A percentile compares a stretch with the other conserved stretches of the same genome.
These are phyloP conservation scores for Aurifilum marmelostoma DNA, from an alignment of 2,329 filamentous ascomycete species.

Conservation along the genomic window DNA sequence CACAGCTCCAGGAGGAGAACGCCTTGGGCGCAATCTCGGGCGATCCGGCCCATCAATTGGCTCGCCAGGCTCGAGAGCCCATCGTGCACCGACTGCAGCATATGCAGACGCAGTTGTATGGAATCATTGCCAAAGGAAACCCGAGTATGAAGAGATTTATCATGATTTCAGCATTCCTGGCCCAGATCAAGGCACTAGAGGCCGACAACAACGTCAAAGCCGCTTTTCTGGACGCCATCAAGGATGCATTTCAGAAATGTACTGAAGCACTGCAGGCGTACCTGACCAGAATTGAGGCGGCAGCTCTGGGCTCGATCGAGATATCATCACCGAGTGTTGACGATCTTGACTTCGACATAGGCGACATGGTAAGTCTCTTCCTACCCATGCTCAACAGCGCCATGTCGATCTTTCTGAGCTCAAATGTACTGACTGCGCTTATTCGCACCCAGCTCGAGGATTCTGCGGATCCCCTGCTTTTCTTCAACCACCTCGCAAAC, in stretches of 20 bases:
- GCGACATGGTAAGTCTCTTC: conserved; percentile 9
- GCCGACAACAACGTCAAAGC: background rate
- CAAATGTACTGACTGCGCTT: background rate
- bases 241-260: conserved; percentile 14
- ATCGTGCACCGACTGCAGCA: conserved; percentile 14
- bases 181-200: conserved; percentile 20
- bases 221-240: conserved; percentile 6
- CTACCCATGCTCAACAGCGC: background rate
- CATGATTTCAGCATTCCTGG: conserved; percentile 1
- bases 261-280: background rate
- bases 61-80: conserved; percentile 12
- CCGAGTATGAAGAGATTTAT: conserved; percentile 18
- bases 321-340: background rate
- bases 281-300: background rate
- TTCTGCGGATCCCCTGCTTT: background rate
- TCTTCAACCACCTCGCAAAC: background rate
- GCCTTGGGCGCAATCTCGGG: background rate
- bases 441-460: background rate
- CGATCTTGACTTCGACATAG: conserved; percentile 9
- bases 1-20: conserved; percentile 19
- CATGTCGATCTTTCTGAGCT: background rate
- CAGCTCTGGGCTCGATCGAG: background rate
- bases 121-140: conserved; percentile 17
- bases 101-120: conserved; percentile 19
- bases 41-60: conserved; percentile 20